A percentile compares a stretch with the other conserved stretches of the same genome.
Conservation (phyloP, 2,329 filamentous ascomycete genomes). For the Fusarium nurragi region DNA sequence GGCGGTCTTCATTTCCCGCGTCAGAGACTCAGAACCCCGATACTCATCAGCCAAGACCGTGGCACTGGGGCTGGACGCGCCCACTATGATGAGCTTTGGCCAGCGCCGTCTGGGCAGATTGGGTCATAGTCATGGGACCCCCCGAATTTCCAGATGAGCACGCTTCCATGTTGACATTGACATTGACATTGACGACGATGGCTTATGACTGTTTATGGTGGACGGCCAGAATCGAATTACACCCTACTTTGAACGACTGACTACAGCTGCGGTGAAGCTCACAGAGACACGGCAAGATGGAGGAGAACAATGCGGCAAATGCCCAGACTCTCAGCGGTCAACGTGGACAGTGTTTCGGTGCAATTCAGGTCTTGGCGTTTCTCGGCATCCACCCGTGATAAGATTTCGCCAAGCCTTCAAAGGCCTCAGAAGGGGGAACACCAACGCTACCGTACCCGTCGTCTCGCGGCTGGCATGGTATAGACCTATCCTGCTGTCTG, state of each 20-base stretch:
- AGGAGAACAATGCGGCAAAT: conserved; percentile 22
- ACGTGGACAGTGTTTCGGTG: conserved; percentile 45
- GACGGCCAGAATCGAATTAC: conserved; percentile 1
- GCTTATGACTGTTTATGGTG: conserved; percentile 19
- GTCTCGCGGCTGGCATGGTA: conserved; percentile 32
- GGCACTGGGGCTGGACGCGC: conserved; percentile 31
- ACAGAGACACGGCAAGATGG: conserved; percentile 1
- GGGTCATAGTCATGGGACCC: conserved; percentile 19
- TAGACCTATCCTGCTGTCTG: conserved; percentile 32
- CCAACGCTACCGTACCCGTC: conserved; percentile 40
- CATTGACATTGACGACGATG: conserved; percentile 8
- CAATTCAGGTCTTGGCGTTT: conserved; percentile 45
- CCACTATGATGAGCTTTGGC: conserved; percentile 34
- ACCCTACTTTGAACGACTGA: conserved; percentile 14
- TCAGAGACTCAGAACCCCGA: conserved; percentile 37
- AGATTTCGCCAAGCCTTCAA: conserved; percentile 48
- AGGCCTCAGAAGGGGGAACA: conserved; percentile 46
- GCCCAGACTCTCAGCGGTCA: conserved; percentile 43
- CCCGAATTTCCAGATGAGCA: conserved; percentile 4
- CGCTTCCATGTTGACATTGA: background rate
- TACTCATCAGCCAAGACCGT: conserved; percentile 43
- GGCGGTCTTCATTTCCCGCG: conserved; percentile 41
- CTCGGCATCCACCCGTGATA: conserved; percentile 46
- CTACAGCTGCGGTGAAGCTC: background rate
- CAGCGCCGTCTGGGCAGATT: conserved; percentile 26